Conservation (phyloP, 192 early-diverging fungal genomes). For the Podochytrium sp. region DNA sequence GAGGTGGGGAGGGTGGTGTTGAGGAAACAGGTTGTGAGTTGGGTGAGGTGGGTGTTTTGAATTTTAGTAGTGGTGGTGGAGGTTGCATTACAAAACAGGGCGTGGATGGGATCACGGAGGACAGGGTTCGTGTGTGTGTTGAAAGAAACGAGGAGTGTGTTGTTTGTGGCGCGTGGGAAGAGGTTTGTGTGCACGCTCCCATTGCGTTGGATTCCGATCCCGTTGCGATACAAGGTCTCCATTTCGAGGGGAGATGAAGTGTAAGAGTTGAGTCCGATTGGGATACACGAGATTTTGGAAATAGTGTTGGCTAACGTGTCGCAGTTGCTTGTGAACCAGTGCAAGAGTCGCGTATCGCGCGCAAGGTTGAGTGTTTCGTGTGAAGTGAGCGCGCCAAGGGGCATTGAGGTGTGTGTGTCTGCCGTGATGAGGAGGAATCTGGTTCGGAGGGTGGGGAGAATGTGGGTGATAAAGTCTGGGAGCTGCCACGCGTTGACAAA, state of each 20-base stretch:
- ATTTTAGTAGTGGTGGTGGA: no score
- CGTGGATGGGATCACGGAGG: background rate
- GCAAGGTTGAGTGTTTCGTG: background rate
- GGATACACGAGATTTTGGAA: background rate
- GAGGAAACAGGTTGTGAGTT: background rate
- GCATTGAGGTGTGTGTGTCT: background rate
- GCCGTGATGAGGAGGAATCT: background rate
- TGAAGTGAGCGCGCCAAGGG: background rate
- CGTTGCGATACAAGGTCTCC: background rate
- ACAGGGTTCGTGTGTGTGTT: conserved; percentile 5
- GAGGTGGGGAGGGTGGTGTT: background rate
- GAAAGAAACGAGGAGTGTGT: conserved; percentile 13
- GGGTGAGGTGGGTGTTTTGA: background rate
- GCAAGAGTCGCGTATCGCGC: background rate
- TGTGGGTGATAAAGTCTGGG: background rate
- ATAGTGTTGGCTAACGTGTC: background rate
- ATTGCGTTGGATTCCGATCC: background rate
- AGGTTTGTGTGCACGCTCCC: background rate
- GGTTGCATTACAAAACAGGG: background rate
- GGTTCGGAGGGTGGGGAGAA: background rate
- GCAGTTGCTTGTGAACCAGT: conserved; percentile 13
- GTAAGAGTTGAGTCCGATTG: conserved; percentile 13
- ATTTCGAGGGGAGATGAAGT: background rate
- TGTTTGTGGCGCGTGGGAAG: background rate
- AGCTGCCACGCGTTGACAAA: background rate